These are phyloP conservation scores for Zoysia japonica DNA, from an alignment of 176 grass and related monocot species.

Conservation along the genomic window DNA sequence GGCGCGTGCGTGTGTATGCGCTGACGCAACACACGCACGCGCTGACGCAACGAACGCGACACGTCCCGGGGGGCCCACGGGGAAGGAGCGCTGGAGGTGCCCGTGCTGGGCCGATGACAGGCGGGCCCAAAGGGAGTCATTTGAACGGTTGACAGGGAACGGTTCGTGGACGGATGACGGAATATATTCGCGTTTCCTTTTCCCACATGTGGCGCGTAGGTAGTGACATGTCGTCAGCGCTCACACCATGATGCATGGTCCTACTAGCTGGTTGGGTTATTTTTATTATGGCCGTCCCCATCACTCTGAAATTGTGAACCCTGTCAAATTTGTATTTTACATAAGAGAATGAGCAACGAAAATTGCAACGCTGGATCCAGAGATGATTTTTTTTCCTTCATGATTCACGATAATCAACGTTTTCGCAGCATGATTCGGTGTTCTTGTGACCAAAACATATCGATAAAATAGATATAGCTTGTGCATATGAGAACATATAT, in stretches of 20 bases:
- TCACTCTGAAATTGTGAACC: neutral
- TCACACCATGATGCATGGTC: neutral
- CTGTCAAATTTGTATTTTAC: neutral
- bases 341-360: neutral
- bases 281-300: neutral
- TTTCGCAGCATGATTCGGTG: too few species aligned
- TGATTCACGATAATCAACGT: too few species aligned
- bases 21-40: neutral
- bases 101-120: neutral
- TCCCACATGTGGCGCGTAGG: neutral
- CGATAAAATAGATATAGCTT: neutral
- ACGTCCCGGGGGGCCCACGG: too few species aligned
- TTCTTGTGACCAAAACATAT: too few species aligned
- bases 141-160: neutral
- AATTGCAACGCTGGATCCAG: neutral
- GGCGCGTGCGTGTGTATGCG: neutral
- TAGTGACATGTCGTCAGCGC: neutral
- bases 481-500: neutral
- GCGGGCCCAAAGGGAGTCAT: neutral
- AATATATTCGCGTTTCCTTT: neutral
- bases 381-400: too few species aligned
- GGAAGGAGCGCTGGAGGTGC: neutral
- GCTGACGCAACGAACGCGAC: too few species aligned
- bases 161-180: neutral
- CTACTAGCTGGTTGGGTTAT: too few species aligned